phyloP scores from a whole-genome alignment of 371 early-diverging fungal species.

The Apophysomyces ossiformis region DNA sequence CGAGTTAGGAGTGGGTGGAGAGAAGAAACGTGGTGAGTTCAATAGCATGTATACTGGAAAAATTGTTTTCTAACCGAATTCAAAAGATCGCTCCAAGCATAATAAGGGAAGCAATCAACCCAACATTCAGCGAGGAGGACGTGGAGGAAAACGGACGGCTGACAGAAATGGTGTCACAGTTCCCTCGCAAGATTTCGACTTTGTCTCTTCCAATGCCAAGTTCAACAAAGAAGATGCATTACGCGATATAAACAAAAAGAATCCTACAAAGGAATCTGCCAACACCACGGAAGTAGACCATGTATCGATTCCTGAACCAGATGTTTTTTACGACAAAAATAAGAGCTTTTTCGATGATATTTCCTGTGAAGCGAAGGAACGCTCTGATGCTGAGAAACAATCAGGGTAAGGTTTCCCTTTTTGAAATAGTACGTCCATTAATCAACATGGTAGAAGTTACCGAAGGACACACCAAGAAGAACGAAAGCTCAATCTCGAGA shows the following conservation, averaged over 20 bases:
- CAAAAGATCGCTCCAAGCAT: background rate
- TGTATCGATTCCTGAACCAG: constrained; percentile 52
- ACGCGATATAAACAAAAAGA: constrained; percentile 71
- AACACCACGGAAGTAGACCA: constrained; percentile 45
- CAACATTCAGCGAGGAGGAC: background rate
- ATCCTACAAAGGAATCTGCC: constrained; percentile 11
- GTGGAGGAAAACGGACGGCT: background rate
- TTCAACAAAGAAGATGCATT: constrained; percentile 83
- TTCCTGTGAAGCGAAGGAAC: constrained; percentile 89
- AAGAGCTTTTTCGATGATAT: constrained; percentile 94
- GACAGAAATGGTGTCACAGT: constrained; percentile 6
- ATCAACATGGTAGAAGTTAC: constrained; percentile 35
- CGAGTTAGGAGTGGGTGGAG: constrained; percentile 24
- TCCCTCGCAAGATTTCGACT: constrained; percentile 89
- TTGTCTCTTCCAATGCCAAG: constrained; percentile 88
- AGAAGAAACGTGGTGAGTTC: constrained; percentile 11
- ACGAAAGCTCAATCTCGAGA: constrained; percentile 83
- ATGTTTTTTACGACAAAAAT: constrained; percentile 61
- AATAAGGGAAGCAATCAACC: background rate
- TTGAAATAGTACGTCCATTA: background rate
- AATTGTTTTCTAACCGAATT: background rate
- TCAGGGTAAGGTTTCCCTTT: constrained; percentile 13
- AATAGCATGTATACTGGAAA: background rate
- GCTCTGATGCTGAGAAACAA: constrained; percentile 43
- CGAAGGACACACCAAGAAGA: constrained; percentile 78